Evolutionary conservation across 495 filamentous ascomycete genomes (phyloP), one percentile per base, ranked within the genome.

Genomic region (Delitschia confertaspora): DNA sequence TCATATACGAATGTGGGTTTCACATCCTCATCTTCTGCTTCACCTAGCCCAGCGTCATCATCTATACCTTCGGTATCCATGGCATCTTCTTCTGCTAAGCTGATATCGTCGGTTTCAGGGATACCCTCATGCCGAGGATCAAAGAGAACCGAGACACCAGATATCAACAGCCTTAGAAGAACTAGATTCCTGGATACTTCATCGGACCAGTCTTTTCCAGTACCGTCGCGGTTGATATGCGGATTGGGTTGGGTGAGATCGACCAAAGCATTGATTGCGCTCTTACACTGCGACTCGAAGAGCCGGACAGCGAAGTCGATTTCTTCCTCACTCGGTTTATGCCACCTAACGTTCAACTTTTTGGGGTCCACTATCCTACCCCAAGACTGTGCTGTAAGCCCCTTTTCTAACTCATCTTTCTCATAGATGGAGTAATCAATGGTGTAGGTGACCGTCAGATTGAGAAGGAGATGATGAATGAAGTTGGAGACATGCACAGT

Each of bases 191-290:
- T 69, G 3, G 87, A 85, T 22, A 95, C 80, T 62, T 96, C 93
- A 63, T 99, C 91, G 0, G 88, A 95, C 91, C 91, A 99, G 53
- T 93, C 88, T 62, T 96, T 96, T 38, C 89, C 91, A 57, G 83
- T 93, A 31, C 91, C 91, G 53, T 93, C 87, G 31, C 89, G 74
- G 61, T 88, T 95, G 21, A 95, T 78, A n/a, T 73, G 80, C 3
- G 88, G 85, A 22, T 78, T 75, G 25, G 85, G 81, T 47, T 81
- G 75, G 41, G 85, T 93, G 24, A 99, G 70, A 23, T 79, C 74
- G 30, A 70, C 72, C 1, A 99, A 66, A 24, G 80, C 75, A 24
- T 72, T 69, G 32, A 89, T 66, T n/a, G 82, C 81, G 42, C 64
- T 66, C 31, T 75, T 71, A 9, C 75, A 72, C 57, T 95, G 86